Percentiles rank a stretch among this genome's conserved stretches.
phyloP scores from a whole-genome alignment of 2,329 filamentous ascomycete species.

The Tympanopsis confertula region DNA sequence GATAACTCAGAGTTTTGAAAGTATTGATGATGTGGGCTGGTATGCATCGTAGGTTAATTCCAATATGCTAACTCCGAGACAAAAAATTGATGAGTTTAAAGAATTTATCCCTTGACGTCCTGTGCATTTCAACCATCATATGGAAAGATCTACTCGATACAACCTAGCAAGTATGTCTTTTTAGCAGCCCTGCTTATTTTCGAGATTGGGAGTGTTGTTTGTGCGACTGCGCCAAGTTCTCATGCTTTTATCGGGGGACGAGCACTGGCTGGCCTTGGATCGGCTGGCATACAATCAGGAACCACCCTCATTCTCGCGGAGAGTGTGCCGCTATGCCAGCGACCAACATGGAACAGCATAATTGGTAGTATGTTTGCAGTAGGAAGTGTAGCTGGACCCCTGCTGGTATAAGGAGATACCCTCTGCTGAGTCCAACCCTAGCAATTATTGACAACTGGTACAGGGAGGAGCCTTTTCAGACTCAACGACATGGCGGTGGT shows the following conservation, averaged over 20 bases:
- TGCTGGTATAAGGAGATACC: conserved; percentile 1
- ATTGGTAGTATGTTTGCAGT: not conserved
- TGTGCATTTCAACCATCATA: conserved; percentile 4
- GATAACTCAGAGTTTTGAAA: conserved; percentile 9
- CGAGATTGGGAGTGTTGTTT: conserved; percentile 7
- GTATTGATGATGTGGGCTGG: conserved; percentile 8
- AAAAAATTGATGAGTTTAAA: not conserved
- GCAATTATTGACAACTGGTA: not conserved
- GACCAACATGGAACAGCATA: not conserved
- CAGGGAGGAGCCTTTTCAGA: conserved; percentile 1
- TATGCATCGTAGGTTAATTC: conserved; percentile 6
- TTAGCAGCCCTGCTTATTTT: conserved; percentile 5
- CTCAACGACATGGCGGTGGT: conserved; percentile 3
- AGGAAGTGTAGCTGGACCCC: not conserved
- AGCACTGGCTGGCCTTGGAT: conserved; percentile 10
- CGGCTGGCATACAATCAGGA: conserved; percentile 7
- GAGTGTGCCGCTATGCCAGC: not conserved
- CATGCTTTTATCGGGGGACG: conserved; percentile 8
- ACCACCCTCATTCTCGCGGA: not conserved
- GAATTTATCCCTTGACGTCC: conserved; percentile 2
- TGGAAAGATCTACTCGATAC: conserved; percentile 6
- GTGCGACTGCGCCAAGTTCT: conserved; percentile 5
- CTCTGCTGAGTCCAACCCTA: not conserved
- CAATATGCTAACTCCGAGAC: conserved; percentile 1
- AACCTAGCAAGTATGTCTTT: conserved; percentile 5